Conservation (phyloP, 768 basidiomycete genomes). For the Trametes cubensis region DNA sequence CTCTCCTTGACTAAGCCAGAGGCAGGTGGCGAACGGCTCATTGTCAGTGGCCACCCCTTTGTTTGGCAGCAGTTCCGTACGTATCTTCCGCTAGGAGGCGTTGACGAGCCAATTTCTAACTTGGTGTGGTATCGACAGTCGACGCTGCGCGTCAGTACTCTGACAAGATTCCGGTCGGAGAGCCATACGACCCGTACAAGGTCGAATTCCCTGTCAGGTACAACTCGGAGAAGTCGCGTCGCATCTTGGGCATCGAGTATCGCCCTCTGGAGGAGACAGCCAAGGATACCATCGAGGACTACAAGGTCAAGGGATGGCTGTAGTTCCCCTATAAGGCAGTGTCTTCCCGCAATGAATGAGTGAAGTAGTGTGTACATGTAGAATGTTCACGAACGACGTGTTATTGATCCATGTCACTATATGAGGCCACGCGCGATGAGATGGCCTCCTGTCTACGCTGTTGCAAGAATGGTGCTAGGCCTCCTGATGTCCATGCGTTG, state of each 20-base stretch:
- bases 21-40: constrained; percentile 60
- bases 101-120: neutral
- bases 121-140: constrained; percentile 7
- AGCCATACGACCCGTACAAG: constrained; percentile 26
- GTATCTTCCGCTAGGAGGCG: neutral
- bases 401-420: no score
- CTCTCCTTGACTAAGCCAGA: constrained; percentile 50
- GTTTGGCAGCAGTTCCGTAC: constrained; percentile 25
- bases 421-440: no score
- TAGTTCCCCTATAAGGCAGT: neutral
- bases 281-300: constrained; percentile 28
- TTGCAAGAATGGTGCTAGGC: no score
- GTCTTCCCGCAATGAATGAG: no score
- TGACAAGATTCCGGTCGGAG: constrained; percentile 13
- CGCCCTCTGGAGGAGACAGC: constrained; percentile 25
- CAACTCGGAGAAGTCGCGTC: constrained; percentile 38
- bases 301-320: constrained; percentile 15
- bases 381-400: no score
- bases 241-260: constrained; percentile 29
- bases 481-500: no score
- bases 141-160: constrained; percentile 14
- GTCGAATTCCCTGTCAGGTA: constrained; percentile 34
- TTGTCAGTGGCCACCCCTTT: constrained; percentile 42
- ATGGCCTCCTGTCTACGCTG: no score
- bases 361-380: no score